Evolutionary conservation across 148 eudicot species (phyloP), one percentile per base, ranked within the genome.

Genomic region (Mesembryanthemum crystallinum): DNA sequence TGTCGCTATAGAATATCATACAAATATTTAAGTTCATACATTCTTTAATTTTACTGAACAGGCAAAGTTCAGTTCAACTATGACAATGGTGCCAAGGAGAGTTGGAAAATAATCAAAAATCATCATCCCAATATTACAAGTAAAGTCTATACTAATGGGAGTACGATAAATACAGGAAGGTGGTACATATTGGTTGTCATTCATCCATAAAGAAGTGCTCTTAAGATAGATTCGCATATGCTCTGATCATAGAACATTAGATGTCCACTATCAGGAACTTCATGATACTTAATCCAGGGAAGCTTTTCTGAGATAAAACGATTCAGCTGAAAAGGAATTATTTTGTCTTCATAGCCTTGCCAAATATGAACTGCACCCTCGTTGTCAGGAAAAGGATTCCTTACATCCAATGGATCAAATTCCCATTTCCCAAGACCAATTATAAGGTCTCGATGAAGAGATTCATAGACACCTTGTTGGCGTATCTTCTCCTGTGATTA

Each of bases 331-430:
- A 81, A 67, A 27, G 93, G 93, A 62, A 94, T 80, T 8, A 90
- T 73, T 69, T 72, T 87, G 78, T 94, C 98, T 67, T 94, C 87
- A 29, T 51, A 70, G 42, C 95, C 98, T 78, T 89, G 97, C 97
- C 98, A 94, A n/a, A 94, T 64, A 77, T 90, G 94, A 83, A 86
- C 88, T 0, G 88, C 84, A 30, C 95, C 87, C 47, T 90, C 87
- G 7, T 81, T 82, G 71, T 82, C 49, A 29, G 90, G 88, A 73
- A 87, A 90, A 54, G 98, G 97, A 77, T 90, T 84, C 13, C 49
- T 71, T 1, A 94, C 29, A 73, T 87, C 90, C 77, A 80, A 62
- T 7, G 88, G 90, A 69, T 82, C 87, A 52, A 94, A 89, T 71
- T 85, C 94, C 98, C 98, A 94, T 30, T 74, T 84, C 23, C 89